phyloP scores from a whole-genome alignment of 768 basidiomycete species.

The Amanita phalloides region DNA sequence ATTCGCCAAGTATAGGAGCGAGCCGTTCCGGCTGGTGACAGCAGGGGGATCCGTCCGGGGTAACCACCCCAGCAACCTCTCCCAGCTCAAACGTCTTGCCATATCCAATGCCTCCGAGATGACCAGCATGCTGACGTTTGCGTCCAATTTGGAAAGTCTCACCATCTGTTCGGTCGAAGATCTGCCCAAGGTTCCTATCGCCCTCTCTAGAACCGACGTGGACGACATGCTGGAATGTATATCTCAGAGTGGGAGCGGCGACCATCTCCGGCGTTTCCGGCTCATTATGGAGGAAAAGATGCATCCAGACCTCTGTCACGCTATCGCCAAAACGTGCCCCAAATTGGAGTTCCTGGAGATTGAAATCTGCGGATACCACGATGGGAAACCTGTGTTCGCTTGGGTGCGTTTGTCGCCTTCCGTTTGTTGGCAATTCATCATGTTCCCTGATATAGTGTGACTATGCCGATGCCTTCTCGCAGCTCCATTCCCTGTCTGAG shows the following conservation, averaged over 20 bases:
- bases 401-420: constrained; percentile 22
- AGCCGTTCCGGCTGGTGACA: constrained; percentile 18
- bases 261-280: constrained; percentile 19
- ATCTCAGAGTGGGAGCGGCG: constrained; percentile 8
- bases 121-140: constrained; percentile 18
- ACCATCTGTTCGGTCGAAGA: constrained; percentile 26
- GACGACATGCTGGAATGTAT: constrained; percentile 22
- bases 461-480: constrained; percentile 21
- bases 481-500: constrained; percentile 13
- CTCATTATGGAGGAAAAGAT: constrained; percentile 31
- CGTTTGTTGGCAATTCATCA: neutral
- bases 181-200: constrained; percentile 25
- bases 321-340: constrained; percentile 23
- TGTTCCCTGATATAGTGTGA: constrained; percentile 15
- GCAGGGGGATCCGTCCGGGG: constrained; percentile 10
- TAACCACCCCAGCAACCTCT: constrained; percentile 13
- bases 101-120: constrained; percentile 27
- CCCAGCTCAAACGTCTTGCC: constrained; percentile 24
- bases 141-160: constrained; percentile 20
- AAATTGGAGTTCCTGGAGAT: constrained; percentile 27
- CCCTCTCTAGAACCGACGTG: constrained; percentile 20
- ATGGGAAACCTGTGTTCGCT: constrained; percentile 25
- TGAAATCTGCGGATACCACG: constrained; percentile 30
- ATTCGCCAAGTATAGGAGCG: constrained; percentile 19
- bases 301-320: constrained; percentile 19